These are phyloP conservation scores for Mycena maculata DNA, from an alignment of 768 basidiomycete genomes.

Conservation along the genomic window DNA sequence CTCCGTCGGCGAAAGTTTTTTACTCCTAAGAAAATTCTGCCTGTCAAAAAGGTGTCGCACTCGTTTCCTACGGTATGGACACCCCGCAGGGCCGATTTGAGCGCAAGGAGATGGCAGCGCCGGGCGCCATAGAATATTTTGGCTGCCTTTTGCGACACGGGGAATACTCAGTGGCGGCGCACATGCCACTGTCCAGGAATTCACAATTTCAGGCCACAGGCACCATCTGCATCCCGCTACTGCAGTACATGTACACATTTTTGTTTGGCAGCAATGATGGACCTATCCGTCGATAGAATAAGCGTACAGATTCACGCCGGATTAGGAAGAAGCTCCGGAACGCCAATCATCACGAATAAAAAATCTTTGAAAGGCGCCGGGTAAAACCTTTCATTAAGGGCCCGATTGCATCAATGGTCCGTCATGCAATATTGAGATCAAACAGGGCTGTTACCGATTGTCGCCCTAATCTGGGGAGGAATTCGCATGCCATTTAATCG, in stretches of 20 bases:
- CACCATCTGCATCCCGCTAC: slow-evolving; percentile 6
- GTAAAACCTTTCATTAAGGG: slow-evolving; percentile 31
- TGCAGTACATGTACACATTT: slow-evolving; percentile 8
- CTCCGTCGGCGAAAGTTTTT: slow-evolving; percentile 7
- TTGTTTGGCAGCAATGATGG: slow-evolving; percentile 30
- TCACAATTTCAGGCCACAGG: not conserved
- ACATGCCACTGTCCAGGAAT: not conserved
- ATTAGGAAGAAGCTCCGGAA: slow-evolving; percentile 13
- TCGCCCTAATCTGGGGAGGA: slow-evolving; percentile 9
- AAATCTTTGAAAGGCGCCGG: slow-evolving; percentile 2
- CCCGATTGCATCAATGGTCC: slow-evolving; percentile 5
- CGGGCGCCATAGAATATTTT: not conserved
- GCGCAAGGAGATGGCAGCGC: slow-evolving; percentile 1
- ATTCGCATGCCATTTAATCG: slow-evolving; percentile 10
- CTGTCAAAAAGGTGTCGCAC: not conserved
- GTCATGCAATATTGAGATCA: not conserved
- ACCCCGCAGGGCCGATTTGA: slow-evolving; percentile 9
- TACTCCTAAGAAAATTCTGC: not conserved
- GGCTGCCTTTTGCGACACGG: slow-evolving; percentile 2
- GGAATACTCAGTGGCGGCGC: slow-evolving; percentile 16
- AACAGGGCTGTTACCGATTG: slow-evolving; percentile 1
- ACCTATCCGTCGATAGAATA: slow-evolving; percentile 18
- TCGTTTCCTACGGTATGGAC: not conserved
- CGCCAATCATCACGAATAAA: slow-evolving; percentile 42
- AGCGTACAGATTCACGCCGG: slow-evolving; percentile 1